A percentile compares a stretch with the other conserved stretches of the same genome.
These are phyloP conservation scores for Sphenostylis stenocarpa DNA, from an alignment of 306 rosid genomes.

Conservation along the genomic window DNA sequence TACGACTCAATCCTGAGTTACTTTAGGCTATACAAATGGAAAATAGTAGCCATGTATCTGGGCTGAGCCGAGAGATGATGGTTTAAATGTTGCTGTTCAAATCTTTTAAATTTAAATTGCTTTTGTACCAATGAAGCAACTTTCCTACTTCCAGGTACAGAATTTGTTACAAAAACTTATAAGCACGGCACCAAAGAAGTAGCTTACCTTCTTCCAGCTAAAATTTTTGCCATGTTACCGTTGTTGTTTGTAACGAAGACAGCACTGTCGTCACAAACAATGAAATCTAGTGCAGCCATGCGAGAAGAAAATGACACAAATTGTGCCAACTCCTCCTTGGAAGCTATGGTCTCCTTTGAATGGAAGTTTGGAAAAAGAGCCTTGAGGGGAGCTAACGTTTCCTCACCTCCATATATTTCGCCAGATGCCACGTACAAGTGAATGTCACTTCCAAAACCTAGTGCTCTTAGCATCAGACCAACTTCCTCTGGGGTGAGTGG, in stretches of 20 bases:
- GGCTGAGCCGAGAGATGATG: neutral
- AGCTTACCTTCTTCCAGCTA: slow-evolving; percentile 87
- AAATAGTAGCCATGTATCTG: neutral
- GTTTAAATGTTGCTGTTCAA: neutral
- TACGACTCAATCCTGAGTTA: neutral
- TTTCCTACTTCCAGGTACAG: slow-evolving; percentile 56
- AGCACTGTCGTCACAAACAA: slow-evolving; percentile 78
- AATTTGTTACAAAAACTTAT: slow-evolving; percentile 35
- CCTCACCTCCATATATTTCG: slow-evolving; percentile 81
- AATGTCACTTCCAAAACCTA: slow-evolving; percentile 71
- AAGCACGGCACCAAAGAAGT: neutral
- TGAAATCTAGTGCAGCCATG: slow-evolving; percentile 88
- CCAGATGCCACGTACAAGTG: slow-evolving; percentile 95
- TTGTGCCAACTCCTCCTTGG: slow-evolving; percentile 68
- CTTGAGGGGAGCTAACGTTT: slow-evolving; percentile 74
- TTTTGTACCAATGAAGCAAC: neutral
- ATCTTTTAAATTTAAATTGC: neutral
- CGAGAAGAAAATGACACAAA: slow-evolving; percentile 85
- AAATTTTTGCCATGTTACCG: slow-evolving; percentile 96
- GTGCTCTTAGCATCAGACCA: slow-evolving; percentile 88
- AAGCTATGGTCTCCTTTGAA: slow-evolving; percentile 75
- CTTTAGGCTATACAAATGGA: neutral
- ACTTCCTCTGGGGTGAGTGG: slow-evolving; percentile 97
- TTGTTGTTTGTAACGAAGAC: slow-evolving; percentile 89
- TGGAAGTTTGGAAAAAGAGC: slow-evolving; percentile 77